Base-by-base conservation (phyloP, 2,329 filamentous ascomycete genomes). In the Sporothrix variecibatus region DNA sequence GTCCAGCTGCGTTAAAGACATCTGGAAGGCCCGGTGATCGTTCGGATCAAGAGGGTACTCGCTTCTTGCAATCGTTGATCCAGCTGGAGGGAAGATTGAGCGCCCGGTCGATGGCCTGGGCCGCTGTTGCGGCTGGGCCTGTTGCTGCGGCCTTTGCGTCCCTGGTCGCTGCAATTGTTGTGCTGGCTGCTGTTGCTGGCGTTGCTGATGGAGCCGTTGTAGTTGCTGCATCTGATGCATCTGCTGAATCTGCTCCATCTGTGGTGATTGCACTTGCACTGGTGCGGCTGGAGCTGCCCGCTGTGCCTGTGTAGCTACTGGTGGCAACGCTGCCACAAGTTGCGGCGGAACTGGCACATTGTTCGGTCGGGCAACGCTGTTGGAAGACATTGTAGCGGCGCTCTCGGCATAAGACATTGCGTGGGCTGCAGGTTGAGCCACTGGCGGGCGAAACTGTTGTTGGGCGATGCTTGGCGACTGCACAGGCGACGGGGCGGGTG, bases 1-100 rank as follows among this genome's bases (percentile, higher is more conserved):
- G 43, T 82, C 78, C n/a, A 82, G 81, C 73, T 88, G 83, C 71
- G 88, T 86, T 17, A 89, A 80, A 5, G 85, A 81, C 74, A 81
- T 81, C 56, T 82, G 76, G 15, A 87, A 67, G 1, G 87, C 84
- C 67, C 80, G 82, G 64, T 78, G 80, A 6, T 87, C 85, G 49
- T 83, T 81, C 0, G 83, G 81, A 53, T 81, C 83, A 49, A 81
- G 78, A 0, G 87, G 84, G 76, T 83, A 82, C 6, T 88, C 84
- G 17, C 74, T 75, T 40, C 78, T 77, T 7, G 76, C 71, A 12
- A 82, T 79, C 7, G 72, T 3, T 0, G 69, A 26, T 5, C 77
- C 76, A n/a, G 17, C 62, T 2, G 76, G 76, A 3, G 81, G 81
- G 0, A 82, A 49, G n/a, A 77, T 71, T 11, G 51, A 69, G 51